Base-by-base conservation (phyloP, 805 yeast genomes). In the Vanderwaltozyma yarrowii region DNA sequence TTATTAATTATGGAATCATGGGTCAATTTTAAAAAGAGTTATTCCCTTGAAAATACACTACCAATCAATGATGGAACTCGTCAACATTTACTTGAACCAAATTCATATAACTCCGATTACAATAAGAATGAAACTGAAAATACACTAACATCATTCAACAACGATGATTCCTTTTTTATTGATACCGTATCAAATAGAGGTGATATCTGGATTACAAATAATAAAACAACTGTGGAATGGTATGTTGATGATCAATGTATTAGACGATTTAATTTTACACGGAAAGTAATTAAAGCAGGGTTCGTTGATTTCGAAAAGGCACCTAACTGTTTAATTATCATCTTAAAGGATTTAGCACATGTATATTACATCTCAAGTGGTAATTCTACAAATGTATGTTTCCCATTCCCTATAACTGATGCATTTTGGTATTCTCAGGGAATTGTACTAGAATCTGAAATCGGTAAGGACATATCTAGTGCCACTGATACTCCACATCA, bases 391-490 rank as follows among this genome's bases (percentile, higher is more conserved):
- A 67, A 72, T 1, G 71, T 78, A 10, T 76, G 76, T 46, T 73
- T 87, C 44, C 94, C 96, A 0, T 83, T 86, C 45, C 62, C 64
- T 6, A 69, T 83, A 19, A 67, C 64, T 27, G 65, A 65, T 20
- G 88, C 80, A 2, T 70, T 80, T 42, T 70, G 80, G 10, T 80
- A 76, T 49, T 76, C 74, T 18, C 68, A 73, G 30, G 96, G 96
- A 0, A 51, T 85, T 3, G 60, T 87, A 0, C 49, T 83, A 17
- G 83, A 81, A 49, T 64, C 76, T 28, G 70, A 67, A 35, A 24
- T 47, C 49, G 30, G 38, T 21, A 42, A 33, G 30, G 35, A 18
- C 25, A 10, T 30, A n/a, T 26, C 31, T 5, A 14, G 30, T 11
- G 35, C 41, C 13, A 25, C 42, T 26, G 4, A 5, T 18, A 32